These are phyloP conservation scores for Tulasnella sp. DNA, from an alignment of 768 basidiomycete species.

Conservation along the genomic window DNA sequence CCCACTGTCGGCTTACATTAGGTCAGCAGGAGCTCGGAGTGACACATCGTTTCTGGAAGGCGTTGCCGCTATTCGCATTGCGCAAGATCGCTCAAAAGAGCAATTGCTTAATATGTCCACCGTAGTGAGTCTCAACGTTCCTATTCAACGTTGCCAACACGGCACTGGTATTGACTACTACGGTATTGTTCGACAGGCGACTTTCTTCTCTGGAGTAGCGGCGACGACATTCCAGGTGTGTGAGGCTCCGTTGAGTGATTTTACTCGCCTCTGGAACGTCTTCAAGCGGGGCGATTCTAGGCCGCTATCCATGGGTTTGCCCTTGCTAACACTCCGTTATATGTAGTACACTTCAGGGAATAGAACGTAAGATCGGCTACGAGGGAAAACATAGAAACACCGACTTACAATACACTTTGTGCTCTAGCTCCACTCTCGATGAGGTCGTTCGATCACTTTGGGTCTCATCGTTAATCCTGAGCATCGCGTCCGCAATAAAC, in stretches of 20 bases:
- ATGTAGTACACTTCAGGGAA: slow-evolving; percentile 7
- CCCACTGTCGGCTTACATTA: neutral
- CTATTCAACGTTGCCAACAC: neutral
- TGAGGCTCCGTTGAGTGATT: neutral
- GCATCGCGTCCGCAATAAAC: slow-evolving; percentile 35
- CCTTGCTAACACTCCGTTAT: neutral
- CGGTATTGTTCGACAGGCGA: neutral
- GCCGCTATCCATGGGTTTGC: too few species aligned
- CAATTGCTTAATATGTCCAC: slow-evolving; percentile 32
- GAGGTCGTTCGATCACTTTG: slow-evolving; percentile 33
- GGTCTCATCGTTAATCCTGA: slow-evolving; percentile 34
- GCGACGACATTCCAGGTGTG: slow-evolving; percentile 15
- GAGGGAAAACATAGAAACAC: neutral
- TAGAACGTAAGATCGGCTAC: neutral
- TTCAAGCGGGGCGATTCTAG: too few species aligned
- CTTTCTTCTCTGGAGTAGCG: slow-evolving; percentile 24
- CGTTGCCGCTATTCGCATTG: slow-evolving; percentile 68
- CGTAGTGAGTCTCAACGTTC: neutral
- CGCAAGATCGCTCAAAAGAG: slow-evolving; percentile 27
- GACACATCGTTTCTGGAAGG: slow-evolving; percentile 47
- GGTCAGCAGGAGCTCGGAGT: too few species aligned
- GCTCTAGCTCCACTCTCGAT: neutral
- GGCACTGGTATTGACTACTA: neutral
- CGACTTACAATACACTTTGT: neutral
- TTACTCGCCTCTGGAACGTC: neutral